Percentiles rank a stretch among this genome's conserved stretches.
phyloP scores from a whole-genome alignment of 192 early-diverging fungal species.

The Coemansia sp. region DNA sequence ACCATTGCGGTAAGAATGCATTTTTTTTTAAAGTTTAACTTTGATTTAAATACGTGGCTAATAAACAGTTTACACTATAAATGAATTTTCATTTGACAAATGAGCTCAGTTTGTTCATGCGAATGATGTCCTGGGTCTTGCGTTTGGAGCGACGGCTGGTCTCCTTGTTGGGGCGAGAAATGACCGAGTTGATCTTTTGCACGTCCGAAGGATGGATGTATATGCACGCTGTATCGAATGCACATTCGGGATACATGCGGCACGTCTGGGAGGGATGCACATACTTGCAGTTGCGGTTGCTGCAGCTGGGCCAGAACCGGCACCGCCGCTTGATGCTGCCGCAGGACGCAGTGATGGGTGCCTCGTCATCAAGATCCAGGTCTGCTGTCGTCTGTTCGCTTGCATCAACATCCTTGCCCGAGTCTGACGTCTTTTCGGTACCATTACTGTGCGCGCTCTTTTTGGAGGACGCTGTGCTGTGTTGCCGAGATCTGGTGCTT shows the following conservation, averaged over 20 bases:
- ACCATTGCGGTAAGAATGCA: no score
- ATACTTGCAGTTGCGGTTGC: constrained; percentile 52
- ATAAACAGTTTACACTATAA: no score
- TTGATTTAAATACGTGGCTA: no score
- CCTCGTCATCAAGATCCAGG: not conserved
- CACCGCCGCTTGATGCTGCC: constrained; percentile 31
- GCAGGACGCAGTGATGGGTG: not conserved
- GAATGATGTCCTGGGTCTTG: constrained; percentile 32
- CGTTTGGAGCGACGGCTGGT: constrained; percentile 24
- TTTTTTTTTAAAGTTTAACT: no score
- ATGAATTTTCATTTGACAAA: constrained; percentile 5
- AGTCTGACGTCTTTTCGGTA: constrained; percentile 5
- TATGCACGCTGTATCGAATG: constrained; percentile 35
- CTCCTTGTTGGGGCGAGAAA: constrained; percentile 13
- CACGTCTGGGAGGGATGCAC: constrained; percentile 36
- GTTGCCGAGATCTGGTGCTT: constrained; percentile 7
- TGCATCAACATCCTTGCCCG: not conserved
- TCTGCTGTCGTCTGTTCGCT: not conserved
- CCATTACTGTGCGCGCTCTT: constrained; percentile 5
- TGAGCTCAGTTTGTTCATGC: constrained; percentile 32
- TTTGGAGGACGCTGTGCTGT: not conserved
- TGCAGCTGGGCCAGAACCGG: constrained; percentile 53
- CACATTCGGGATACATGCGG: constrained; percentile 26
- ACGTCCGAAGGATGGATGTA: constrained; percentile 43
- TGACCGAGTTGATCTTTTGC: constrained; percentile 38